Base-by-base conservation (phyloP, 768 basidiomycete genomes). In the Lentinula lateritia region DNA sequence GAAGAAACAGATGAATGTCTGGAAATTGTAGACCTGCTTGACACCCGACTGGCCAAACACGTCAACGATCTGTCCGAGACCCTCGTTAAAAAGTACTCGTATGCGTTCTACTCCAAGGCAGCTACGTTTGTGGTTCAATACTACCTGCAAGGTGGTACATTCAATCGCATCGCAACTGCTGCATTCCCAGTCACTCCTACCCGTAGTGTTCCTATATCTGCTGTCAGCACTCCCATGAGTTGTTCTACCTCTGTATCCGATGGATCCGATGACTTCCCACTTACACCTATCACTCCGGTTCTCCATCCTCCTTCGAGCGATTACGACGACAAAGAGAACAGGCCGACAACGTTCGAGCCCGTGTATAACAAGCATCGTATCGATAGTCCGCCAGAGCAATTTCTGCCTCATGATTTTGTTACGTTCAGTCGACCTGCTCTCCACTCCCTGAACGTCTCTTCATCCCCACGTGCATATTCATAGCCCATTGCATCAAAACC, bases 21-120 rank as follows among this genome's bases (percentile, higher is more conserved):
- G 32, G 88, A 94, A 68, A 87, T 97, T 63, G 88, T 96, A 38
- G 87, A 91, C 52, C 82, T 84, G 62, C 82, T 99, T 71, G 96
- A 99, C 75, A 86, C 76, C 61, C 89, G 92, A 65, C 83, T 98
- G 68, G 84, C 90, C 34, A 89, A 89, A 71, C 87, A 93, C 70
- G 89, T 96, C 77, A 92, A 95, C 69, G 90, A 92, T 65, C 83
- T 99, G 36, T 98, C 96, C 12, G 91, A 96, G 73, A 95, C 91
- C n/a, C 80, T 98, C 69, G 87, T 98, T 71, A 94, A 95, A 80
- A 99, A 99, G 78, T 98, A 99, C 77, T 95, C 95, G 5, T 95
- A 93, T 68, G 89, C 89, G 46, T 97, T 95, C 77, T 98, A 96
- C 77, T 94, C 93, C 53, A 95, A 95, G 76, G 93, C 95, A 0